These are phyloP conservation scores for Botryosphaeria agaves DNA, from an alignment of 2,329 filamentous ascomycete species.

Conservation along the genomic window DNA sequence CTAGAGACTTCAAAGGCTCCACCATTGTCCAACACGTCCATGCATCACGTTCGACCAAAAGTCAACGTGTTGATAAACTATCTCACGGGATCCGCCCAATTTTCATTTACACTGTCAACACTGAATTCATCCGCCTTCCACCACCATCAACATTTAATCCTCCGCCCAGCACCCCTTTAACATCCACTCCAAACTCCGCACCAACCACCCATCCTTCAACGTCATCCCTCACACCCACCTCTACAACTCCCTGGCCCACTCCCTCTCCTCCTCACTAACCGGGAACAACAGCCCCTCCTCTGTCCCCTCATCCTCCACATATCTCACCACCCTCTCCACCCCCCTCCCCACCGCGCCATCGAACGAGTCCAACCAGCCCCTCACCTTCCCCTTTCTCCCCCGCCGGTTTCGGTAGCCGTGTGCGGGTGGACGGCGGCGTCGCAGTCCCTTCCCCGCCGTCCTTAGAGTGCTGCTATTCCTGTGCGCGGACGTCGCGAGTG, in stretches of 20 bases:
- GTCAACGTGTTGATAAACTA: no score
- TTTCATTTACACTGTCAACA: neutral
- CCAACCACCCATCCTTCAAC: neutral
- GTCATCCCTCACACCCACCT: no score
- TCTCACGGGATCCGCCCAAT: no score
- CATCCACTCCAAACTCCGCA: neutral
- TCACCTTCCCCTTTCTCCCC: conserved; percentile 1
- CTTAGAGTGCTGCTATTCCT: neutral
- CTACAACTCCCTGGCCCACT: neutral
- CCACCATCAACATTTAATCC: conserved; percentile 18
- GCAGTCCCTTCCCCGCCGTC: neutral
- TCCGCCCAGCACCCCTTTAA: conserved; percentile 36
- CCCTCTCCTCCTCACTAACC: conserved; percentile 4
- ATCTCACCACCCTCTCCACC: conserved; percentile 9
- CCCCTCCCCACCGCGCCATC: conserved; percentile 9
- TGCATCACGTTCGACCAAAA: no score
- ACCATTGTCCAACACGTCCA: no score
- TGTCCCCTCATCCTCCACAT: conserved; percentile 10
- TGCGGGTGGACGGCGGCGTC: neutral
- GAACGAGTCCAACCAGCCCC: conserved; percentile 9
- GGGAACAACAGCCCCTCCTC: conserved; percentile 10
- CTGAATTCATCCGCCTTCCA: neutral
- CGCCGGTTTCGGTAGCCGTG: neutral
- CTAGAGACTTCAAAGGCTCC: no score
- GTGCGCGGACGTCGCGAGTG: neutral